Percentiles rank a stretch among this genome's conserved stretches.
These are phyloP conservation scores for Chaetomiaceae sp. DNA, from an alignment of 2,329 filamentous ascomycete genomes.

Conservation along the genomic window DNA sequence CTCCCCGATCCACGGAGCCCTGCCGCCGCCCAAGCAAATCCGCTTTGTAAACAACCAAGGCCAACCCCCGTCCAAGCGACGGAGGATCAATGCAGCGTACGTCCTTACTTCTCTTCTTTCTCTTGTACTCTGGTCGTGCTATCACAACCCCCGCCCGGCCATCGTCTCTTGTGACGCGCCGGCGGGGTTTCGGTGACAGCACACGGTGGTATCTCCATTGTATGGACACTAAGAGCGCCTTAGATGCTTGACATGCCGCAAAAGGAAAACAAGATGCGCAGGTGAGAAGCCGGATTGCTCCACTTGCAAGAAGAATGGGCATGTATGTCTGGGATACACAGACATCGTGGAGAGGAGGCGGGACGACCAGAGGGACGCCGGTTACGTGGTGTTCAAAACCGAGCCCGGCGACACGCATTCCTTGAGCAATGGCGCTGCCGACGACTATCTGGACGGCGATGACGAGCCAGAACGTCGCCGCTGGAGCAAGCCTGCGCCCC, in stretches of 20 bases:
- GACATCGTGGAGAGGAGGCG: conserved; percentile 48
- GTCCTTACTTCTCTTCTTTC: conserved; percentile 36
- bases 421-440: conserved; percentile 29
- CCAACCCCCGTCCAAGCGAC: conserved; percentile 72
- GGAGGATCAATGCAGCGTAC: conserved; percentile 75
- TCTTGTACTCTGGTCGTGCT: background rate
- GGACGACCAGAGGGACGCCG: conserved; percentile 21
- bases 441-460: conserved; percentile 33
- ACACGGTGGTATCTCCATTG: background rate
- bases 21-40: conserved; percentile 55
- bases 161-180: background rate
- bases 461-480: conserved; percentile 30
- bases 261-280: conserved; percentile 70
- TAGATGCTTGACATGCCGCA: conserved; percentile 69
- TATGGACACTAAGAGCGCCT: conserved; percentile 13
- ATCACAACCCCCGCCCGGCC: background rate
- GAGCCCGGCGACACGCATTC: conserved; percentile 26
- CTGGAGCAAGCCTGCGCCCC: conserved; percentile 27
- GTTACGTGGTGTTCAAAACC: conserved; percentile 14
- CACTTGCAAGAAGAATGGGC: conserved; percentile 68
- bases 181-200: background rate
- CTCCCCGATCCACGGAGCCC: conserved; percentile 40
- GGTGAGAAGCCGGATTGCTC: conserved; percentile 69
- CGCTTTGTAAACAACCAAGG: conserved; percentile 81
- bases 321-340: conserved; percentile 64